phyloP scores from a whole-genome alignment of 1,139 yeast genomes.

The Yamadazyma spencermartinsiae region DNA sequence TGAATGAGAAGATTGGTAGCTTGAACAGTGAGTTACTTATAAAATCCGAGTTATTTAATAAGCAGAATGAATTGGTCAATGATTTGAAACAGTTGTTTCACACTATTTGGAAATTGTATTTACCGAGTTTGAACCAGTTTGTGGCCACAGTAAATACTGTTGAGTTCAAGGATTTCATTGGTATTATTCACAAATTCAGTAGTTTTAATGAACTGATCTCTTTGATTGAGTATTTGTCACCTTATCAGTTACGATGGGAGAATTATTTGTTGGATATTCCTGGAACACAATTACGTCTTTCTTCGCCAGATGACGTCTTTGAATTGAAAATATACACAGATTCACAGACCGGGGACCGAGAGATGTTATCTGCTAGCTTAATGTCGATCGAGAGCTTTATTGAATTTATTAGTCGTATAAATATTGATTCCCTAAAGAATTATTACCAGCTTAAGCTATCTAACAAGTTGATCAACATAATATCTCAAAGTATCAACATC shows the following conservation, averaged over 20 bases:
- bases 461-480: slow-evolving; percentile 26
- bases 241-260: slow-evolving; percentile 22
- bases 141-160: slow-evolving; percentile 14
- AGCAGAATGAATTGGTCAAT: slow-evolving; percentile 13
- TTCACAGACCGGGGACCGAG: not conserved
- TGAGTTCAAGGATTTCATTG: slow-evolving; percentile 15
- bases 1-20: slow-evolving; percentile 13
- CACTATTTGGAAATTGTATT: slow-evolving; percentile 13
- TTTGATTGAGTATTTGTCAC: slow-evolving; percentile 13
- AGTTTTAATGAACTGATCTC: slow-evolving; percentile 12
- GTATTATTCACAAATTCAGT: slow-evolving; percentile 13
- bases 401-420: slow-evolving; percentile 29
- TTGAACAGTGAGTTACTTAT: slow-evolving; percentile 12
- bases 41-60: slow-evolving; percentile 13
- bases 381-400: slow-evolving; percentile 29
- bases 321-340: not conserved
- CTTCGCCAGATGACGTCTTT: slow-evolving; percentile 4
- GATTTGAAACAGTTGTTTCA: slow-evolving; percentile 10
- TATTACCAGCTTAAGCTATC: slow-evolving; percentile 33
- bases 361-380: not conserved
- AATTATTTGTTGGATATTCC: slow-evolving; percentile 11
- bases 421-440: slow-evolving; percentile 24
- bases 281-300: slow-evolving; percentile 4
- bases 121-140: slow-evolving; percentile 27
- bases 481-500: slow-evolving; percentile 30